Evolutionary conservation across 129 eudicot genomes (phyloP).

Genomic region (Flaveria trinervia): DNA sequence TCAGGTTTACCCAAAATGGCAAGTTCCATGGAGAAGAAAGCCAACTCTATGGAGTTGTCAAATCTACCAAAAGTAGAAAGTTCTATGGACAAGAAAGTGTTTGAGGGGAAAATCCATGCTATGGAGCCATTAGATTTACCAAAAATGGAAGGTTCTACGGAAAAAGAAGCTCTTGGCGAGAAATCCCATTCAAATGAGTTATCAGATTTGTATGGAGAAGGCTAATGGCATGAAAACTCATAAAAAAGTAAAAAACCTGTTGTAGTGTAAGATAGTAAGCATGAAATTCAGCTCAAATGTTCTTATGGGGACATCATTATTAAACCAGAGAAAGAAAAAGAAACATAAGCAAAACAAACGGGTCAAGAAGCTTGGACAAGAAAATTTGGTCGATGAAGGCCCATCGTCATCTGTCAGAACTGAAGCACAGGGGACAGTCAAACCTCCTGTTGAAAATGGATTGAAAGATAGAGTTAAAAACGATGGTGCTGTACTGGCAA

Average conservation of each 20-base stretch:
- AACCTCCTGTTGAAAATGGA: conserved; percentile 27
- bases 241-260: conserved; percentile 33
- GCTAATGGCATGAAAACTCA: conserved; percentile 25
- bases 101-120: too few species aligned
- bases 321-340: conserved; percentile 54
- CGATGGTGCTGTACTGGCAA: conserved; percentile 41
- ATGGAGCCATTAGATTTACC: not conserved
- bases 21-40: not conserved
- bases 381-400: conserved; percentile 37
- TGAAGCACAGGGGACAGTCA: conserved; percentile 32
- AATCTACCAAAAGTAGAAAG: not conserved
- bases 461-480: conserved; percentile 35
- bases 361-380: conserved; percentile 33
- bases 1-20: not conserved
- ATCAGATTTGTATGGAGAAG: conserved; percentile 13
- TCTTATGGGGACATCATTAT: conserved; percentile 48
- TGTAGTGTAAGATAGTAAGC: conserved; percentile 39
- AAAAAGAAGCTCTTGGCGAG: not conserved
- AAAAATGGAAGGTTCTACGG: not conserved
- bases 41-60: not conserved
- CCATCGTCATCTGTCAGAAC: conserved; percentile 46
- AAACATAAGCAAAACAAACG: conserved; percentile 39
- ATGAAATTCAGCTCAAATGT: conserved; percentile 59
- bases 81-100: too few species aligned
- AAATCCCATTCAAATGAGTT: not conserved